These are phyloP conservation scores for Beauveria asiatica DNA, from an alignment of 2,329 filamentous ascomycete species.

Conservation along the genomic window DNA sequence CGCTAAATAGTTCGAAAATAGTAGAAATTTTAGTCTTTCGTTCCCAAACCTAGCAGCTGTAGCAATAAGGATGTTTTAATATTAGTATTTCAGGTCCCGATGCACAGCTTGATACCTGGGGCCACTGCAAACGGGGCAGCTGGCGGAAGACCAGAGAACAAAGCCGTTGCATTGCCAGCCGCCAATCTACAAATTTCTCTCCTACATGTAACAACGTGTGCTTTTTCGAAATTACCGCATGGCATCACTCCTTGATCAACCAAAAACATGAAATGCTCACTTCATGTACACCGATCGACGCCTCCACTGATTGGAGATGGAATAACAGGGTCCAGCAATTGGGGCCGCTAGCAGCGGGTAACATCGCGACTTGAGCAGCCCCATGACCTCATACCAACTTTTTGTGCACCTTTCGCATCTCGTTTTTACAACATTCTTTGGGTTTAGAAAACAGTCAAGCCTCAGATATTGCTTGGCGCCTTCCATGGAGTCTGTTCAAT, in stretches of 20 bases:
- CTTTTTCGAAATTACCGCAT: too few relatives aligned
- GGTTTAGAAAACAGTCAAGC: background rate
- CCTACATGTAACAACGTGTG: background rate
- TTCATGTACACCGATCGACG: background rate
- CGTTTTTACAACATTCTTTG: background rate
- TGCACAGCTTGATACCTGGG: too few relatives aligned
- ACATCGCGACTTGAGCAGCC: background rate
- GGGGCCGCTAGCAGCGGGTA: constrained; percentile 9
- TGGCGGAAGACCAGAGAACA: background rate
- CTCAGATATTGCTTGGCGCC: too few relatives aligned
- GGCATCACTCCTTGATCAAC: background rate
- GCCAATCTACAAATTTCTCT: background rate
- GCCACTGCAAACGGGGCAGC: background rate
- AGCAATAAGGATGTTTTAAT: too few relatives aligned
- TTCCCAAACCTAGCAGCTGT: too few relatives aligned
- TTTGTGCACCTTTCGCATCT: background rate
- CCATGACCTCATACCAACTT: constrained; percentile 3
- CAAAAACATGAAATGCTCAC: background rate
- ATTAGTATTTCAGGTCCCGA: too few relatives aligned
- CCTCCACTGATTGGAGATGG: background rate
- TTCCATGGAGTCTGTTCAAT: background rate
- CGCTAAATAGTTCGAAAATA: background rate
- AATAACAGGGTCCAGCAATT: background rate
- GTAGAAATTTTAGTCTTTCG: background rate
- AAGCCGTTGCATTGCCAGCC: background rate